These are phyloP conservation scores for Camelina laxa DNA, from an alignment of 345 rosid genomes.

Conservation along the genomic window DNA sequence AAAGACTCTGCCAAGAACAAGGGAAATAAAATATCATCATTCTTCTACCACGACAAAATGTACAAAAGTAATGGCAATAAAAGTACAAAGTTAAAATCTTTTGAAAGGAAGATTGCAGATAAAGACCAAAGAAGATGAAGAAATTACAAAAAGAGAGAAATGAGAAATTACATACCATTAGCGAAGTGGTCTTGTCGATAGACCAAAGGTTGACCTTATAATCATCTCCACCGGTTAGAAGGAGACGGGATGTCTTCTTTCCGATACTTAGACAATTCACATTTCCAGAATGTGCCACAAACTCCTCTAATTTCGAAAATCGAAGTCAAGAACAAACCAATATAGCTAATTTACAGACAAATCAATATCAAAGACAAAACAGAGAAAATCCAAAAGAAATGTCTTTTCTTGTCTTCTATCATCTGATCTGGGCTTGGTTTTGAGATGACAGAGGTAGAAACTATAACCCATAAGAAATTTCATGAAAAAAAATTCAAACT, in stretches of 20 bases:
- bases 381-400: constrained; percentile 4
- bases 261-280: constrained; percentile 88
- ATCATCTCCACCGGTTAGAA: constrained; percentile 95
- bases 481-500: background rate
- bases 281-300: constrained; percentile 84
- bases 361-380: constrained; percentile 11
- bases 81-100: background rate
- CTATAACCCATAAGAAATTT: constrained; percentile 4
- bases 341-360: background rate
- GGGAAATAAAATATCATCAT: background rate
- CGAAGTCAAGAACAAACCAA: constrained; percentile 53
- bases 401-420: constrained; percentile 13
- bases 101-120: background rate
- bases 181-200: constrained; percentile 78
- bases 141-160: background rate
- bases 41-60: background rate
- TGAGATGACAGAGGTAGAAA: background rate
- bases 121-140: background rate
- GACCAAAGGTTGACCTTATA: constrained; percentile 92
- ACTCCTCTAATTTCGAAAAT: constrained; percentile 71
- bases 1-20: constrained; percentile 45
- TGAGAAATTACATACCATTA: constrained; percentile 61
- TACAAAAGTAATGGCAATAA: background rate
- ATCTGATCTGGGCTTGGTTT: background rate
- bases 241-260: constrained; percentile 75